Conservation (phyloP, 228 moss, liverwort and hornwort genomes). For the Sphagnum magellanicum region DNA sequence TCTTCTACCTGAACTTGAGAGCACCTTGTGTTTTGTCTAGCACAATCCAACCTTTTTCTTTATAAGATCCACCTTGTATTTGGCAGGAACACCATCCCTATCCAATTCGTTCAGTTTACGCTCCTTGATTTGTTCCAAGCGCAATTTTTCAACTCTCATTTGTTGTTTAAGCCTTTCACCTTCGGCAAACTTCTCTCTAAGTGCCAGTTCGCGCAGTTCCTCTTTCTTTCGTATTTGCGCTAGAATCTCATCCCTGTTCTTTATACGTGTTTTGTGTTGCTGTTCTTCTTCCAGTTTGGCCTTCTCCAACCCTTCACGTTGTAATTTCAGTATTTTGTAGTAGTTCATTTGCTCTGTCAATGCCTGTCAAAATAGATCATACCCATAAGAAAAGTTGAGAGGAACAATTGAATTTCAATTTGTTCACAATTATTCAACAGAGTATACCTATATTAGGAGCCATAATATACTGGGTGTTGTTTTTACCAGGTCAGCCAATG, state of each 20-base stretch:
- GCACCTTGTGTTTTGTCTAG: too few relatives aligned
- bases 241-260: constrained; percentile 40
- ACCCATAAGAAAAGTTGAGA: too few relatives aligned
- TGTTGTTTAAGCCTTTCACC: constrained; percentile 71
- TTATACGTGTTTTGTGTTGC: constrained; percentile 17
- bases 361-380: constrained; percentile 27
- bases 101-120: constrained; percentile 54
- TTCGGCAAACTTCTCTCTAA: constrained; percentile 63
- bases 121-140: constrained; percentile 66
- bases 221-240: constrained; percentile 49
- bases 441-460: too few relatives aligned
- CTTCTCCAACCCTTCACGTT: constrained; percentile 52
- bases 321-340: constrained; percentile 55
- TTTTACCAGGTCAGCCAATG: constrained; percentile 52
- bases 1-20: too few relatives aligned
- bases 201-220: constrained; percentile 22
- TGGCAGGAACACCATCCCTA: constrained; percentile 60
- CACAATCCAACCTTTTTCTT: constrained; percentile 43
- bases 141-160: constrained; percentile 65
- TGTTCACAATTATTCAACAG: too few relatives aligned
- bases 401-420: too few relatives aligned
- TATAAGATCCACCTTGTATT: constrained; percentile 69
- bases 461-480: too few relatives aligned
- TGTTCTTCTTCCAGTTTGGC: constrained; percentile 39
- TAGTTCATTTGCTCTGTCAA: constrained; percentile 58